Conservation (phyloP, 306 rosid species). For the Astragalus membranaceus region DNA sequence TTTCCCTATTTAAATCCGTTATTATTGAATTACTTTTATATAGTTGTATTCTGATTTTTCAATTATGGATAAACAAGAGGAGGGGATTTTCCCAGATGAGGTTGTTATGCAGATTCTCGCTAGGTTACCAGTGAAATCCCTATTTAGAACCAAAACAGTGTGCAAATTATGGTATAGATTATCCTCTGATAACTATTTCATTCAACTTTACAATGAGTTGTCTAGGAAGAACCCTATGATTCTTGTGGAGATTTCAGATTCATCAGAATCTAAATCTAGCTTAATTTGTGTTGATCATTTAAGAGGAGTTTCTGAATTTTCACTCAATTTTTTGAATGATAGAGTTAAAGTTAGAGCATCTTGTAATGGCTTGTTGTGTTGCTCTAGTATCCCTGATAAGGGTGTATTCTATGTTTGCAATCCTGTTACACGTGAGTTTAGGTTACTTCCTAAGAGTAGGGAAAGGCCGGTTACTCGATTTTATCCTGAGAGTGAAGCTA, state of each 20-base stretch:
- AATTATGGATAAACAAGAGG: conserved; percentile 42
- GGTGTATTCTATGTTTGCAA: conserved; percentile 79
- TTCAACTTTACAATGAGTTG: conserved; percentile 50
- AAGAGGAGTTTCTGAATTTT: conserved; percentile 66
- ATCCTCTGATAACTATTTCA: conserved; percentile 53
- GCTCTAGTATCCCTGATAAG: conserved; percentile 81
- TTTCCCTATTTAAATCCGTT: not conserved
- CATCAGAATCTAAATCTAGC: conserved; percentile 49
- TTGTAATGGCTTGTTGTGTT: conserved; percentile 75
- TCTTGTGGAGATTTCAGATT: conserved; percentile 61
- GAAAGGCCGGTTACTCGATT: conserved; percentile 72
- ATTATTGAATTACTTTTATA: not conserved
- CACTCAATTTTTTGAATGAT: conserved; percentile 60
- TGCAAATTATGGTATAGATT: conserved; percentile 66
- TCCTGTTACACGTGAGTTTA: conserved; percentile 70
- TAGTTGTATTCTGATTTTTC: not conserved
- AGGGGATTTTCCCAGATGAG: conserved; percentile 66
- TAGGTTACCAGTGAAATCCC: conserved; percentile 65
- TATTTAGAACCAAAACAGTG: conserved; percentile 53
- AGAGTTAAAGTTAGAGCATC: conserved; percentile 78
- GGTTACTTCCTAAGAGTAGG: conserved; percentile 77
- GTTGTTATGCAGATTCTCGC: conserved; percentile 74
- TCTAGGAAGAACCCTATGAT: conserved; percentile 63
- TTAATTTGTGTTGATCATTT: conserved; percentile 67
- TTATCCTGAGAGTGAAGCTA: conserved; percentile 77